Evolutionary conservation across 225 moss, liverwort and hornwort genomes (phyloP).

Genomic region (Thuidium tamariscinum): DNA sequence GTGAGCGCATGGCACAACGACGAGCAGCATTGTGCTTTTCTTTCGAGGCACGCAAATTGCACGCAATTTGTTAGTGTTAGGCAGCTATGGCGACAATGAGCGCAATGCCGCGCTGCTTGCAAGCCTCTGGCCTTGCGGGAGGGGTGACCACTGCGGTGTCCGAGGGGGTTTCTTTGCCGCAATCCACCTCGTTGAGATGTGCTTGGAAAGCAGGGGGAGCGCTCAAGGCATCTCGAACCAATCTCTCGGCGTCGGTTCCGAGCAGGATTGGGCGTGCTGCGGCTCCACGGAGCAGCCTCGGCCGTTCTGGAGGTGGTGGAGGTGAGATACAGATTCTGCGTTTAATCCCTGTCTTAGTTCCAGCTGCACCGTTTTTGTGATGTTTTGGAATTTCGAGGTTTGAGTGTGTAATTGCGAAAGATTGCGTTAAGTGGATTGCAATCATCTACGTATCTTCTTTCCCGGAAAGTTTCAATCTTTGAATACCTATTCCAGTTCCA

Average conservation of each 20-base stretch:
- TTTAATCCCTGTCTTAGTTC: background rate
- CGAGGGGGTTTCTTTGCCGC: background rate
- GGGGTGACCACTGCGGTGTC: background rate
- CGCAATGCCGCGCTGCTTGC: constrained; percentile 18
- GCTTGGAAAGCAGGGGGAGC: constrained; percentile 9
- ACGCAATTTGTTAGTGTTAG: background rate
- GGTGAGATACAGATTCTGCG: background rate
- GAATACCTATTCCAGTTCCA: background rate
- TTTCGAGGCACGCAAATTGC: background rate
- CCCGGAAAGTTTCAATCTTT: background rate
- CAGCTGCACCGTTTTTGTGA: background rate
- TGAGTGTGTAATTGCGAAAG: background rate
- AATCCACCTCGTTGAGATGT: background rate
- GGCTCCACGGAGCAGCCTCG: constrained; percentile 4
- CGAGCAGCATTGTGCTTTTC: background rate
- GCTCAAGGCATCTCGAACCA: background rate
- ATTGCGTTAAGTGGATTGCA: background rate
- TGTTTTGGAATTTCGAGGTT: background rate
- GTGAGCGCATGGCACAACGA: background rate
- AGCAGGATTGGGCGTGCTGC: background rate
- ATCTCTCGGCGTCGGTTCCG: background rate
- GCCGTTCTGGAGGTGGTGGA: constrained; percentile 4
- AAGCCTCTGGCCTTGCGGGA: background rate
- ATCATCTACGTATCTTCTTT: background rate
- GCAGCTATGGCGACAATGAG: constrained; percentile 23